Evolutionary conservation across 805 yeast species (phyloP).

Genomic region (Ogataea allantospora): DNA sequence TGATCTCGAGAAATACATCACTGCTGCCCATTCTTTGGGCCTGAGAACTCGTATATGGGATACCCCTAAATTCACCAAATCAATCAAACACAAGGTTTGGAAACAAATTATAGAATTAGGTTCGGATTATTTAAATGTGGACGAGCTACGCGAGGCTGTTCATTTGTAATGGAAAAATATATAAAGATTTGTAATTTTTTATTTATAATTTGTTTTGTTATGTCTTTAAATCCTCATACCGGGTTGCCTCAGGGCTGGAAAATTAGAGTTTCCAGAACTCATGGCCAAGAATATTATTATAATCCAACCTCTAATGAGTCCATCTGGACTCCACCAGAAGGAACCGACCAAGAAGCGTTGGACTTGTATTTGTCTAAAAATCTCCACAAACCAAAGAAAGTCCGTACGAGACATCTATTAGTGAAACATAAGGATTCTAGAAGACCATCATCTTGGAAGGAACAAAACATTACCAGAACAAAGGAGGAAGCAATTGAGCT

Average conservation of each 20-base stretch:
- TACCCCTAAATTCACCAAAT: constrained; percentile 61
- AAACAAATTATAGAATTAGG: constrained; percentile 44
- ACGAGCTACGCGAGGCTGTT: constrained; percentile 43
- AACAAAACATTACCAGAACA: constrained; percentile 65
- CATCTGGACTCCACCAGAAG: constrained; percentile 89
- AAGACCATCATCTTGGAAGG: constrained; percentile 90
- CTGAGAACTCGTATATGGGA: constrained; percentile 69
- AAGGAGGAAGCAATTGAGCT: constrained; percentile 81
- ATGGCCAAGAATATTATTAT: constrained; percentile 80
- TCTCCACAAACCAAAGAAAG: constrained; percentile 56
- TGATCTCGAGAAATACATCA: constrained; percentile 24
- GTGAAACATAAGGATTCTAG: constrained; percentile 82
- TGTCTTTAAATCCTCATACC: constrained; percentile 35
- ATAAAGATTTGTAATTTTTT: not conserved
- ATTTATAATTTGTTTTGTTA: not conserved
- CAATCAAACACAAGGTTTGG: constrained; percentile 48
- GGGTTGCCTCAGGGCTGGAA: constrained; percentile 91
- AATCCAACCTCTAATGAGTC: constrained; percentile 70
- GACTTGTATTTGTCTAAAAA: constrained; percentile 50
- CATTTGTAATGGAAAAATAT: constrained; percentile 10
- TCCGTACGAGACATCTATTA: constrained; percentile 78
- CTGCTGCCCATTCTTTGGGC: constrained; percentile 47
- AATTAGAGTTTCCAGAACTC: constrained; percentile 71
- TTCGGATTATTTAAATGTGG: constrained; percentile 60
- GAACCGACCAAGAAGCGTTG: constrained; percentile 63